phyloP scores from a whole-genome alignment of 2,329 filamentous ascomycete species.

The Exophiala sp. region DNA sequence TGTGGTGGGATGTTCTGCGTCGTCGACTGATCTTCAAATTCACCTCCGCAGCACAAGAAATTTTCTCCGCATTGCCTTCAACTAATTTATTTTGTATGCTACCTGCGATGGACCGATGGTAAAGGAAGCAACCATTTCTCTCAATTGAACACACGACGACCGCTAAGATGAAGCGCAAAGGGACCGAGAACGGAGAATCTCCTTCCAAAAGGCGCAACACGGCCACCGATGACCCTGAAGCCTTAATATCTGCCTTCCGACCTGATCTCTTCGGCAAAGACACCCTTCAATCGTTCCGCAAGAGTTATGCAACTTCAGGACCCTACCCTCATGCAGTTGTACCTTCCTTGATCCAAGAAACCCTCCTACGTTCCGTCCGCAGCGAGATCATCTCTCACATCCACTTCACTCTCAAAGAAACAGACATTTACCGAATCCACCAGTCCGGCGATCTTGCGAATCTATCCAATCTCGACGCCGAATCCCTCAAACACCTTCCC shows the following conservation, averaged over 20 bases:
- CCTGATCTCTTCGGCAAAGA: constrained; percentile 42
- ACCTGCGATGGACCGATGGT: too few species aligned
- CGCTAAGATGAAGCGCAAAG: constrained; percentile 42
- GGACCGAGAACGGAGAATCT: constrained; percentile 24
- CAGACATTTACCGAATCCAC: constrained; percentile 99
- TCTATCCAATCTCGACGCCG: constrained; percentile 86
- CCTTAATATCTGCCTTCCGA: constrained; percentile 40
- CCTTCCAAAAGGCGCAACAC: constrained; percentile 24
- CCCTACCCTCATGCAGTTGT: constrained; percentile 93
- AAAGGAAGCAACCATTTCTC: too few species aligned
- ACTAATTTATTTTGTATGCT: too few species aligned
- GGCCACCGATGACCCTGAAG: not conserved
- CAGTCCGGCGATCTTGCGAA: constrained; percentile 97
- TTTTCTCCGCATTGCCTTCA: too few species aligned
- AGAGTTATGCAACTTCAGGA: constrained; percentile 40
- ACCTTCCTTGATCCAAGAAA: constrained; percentile 70
- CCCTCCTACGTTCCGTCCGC: constrained; percentile 80
- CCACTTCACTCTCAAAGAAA: constrained; percentile 96
- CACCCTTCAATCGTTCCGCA: constrained; percentile 42
- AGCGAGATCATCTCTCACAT: constrained; percentile 86
- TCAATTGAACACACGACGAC: not conserved
- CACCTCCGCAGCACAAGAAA: too few species aligned
- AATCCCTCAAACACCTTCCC: constrained; percentile 78
- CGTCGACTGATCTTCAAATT: too few species aligned
- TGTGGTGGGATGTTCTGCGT: too few species aligned